phyloP scores from a whole-genome alignment of 768 basidiomycete species.

The Mrakia frigida region DNA sequence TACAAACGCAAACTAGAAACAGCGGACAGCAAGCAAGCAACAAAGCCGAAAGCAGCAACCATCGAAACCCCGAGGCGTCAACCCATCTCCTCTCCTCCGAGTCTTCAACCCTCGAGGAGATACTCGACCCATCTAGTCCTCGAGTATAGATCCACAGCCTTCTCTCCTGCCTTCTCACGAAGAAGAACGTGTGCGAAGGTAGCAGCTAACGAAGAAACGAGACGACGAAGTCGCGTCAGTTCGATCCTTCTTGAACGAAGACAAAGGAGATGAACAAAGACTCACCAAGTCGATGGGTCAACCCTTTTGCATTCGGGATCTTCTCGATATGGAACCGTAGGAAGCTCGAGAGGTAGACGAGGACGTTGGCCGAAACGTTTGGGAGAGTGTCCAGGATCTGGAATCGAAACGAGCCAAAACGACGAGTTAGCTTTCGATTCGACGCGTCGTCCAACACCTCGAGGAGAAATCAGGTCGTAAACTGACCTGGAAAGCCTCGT shows the following conservation, averaged over 20 bases:
- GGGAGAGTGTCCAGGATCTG: conserved; percentile 9
- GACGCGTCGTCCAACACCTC: not conserved
- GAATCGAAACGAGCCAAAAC: not conserved
- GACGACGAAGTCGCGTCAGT: not conserved
- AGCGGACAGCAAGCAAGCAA: too few relatives aligned
- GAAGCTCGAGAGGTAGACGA: conserved; percentile 16
- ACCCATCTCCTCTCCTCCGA: too few relatives aligned
- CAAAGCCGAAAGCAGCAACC: too few relatives aligned
- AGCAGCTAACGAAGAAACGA: not conserved
- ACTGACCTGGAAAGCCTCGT: conserved; percentile 1
- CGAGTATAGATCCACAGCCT: not conserved
- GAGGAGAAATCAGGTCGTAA: not conserved
- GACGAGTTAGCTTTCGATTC: not conserved
- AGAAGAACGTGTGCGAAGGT: not conserved
- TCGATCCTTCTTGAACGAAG: not conserved
- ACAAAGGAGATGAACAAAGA: not conserved
- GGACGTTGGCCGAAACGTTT: not conserved
- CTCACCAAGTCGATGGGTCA: not conserved
- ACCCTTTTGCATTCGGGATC: not conserved
- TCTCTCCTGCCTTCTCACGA: not conserved
- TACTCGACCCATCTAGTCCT: conserved; percentile 6
- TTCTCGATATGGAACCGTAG: conserved; percentile 2
- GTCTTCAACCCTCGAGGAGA: not conserved
- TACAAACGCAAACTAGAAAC: too few relatives aligned
- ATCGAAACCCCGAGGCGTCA: too few relatives aligned